Evolutionary conservation across 1,139 yeast genomes (phyloP).

Genomic region (Blastobotrys serpentis): DNA sequence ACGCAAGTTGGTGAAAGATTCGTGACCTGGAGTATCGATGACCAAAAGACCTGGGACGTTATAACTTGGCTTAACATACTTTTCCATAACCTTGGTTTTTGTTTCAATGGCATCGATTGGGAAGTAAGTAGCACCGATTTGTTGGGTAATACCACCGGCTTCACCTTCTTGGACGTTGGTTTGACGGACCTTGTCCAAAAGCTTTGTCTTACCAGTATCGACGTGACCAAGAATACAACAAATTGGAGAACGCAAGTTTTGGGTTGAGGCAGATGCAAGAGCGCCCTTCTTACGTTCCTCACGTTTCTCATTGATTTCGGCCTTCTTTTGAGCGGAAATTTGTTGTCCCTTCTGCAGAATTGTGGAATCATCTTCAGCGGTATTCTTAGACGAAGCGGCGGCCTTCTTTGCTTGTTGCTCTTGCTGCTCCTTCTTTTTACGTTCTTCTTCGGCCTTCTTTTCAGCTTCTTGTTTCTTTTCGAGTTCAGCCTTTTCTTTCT

Average conservation of each 20-base stretch:
- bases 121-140: conserved; percentile 99
- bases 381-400: conserved; percentile 25
- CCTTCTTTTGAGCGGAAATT: conserved; percentile 26
- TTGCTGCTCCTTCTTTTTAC: conserved; percentile 26
- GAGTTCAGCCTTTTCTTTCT: conserved; percentile 23
- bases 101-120: conserved; percentile 91
- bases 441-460: conserved; percentile 29
- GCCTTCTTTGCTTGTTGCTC: conserved; percentile 23
- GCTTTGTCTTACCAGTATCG: conserved; percentile 98
- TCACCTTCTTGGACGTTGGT: conserved; percentile 99
- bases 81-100: conserved; percentile 89
- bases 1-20: conserved; percentile 95
- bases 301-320: conserved; percentile 40
- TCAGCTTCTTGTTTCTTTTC: conserved; percentile 30
- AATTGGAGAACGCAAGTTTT: conserved; percentile 89
- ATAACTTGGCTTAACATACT: conserved; percentile 74
- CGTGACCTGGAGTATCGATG: conserved; percentile 99
- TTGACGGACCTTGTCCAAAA: conserved; percentile 94
- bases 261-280: conserved; percentile 37
- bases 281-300: conserved; percentile 43
- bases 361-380: conserved; percentile 30
- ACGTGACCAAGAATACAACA: conserved; percentile 99
- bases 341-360: conserved; percentile 31
- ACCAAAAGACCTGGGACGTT: conserved; percentile 96
- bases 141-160: conserved; percentile 99